phyloP scores from a whole-genome alignment of 1,139 yeast genomes.

The Scheffersomyces illinoinensis region DNA sequence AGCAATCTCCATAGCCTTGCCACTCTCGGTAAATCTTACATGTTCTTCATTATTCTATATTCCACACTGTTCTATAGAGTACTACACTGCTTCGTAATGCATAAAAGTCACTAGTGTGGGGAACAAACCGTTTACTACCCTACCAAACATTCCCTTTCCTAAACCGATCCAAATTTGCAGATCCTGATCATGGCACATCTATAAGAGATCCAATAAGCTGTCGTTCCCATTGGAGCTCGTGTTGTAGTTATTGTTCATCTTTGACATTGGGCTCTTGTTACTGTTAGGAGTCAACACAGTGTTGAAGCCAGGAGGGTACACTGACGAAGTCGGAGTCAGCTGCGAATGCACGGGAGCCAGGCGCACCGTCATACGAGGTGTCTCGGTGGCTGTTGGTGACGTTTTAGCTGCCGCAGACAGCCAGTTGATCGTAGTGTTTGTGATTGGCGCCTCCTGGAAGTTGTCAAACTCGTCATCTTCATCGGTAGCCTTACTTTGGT shows the following conservation, averaged over 20 bases:
- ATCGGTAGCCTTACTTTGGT: conserved; percentile 7
- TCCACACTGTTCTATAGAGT: too few relatives aligned
- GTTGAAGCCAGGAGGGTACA: conserved; percentile 33
- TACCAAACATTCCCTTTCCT: too few relatives aligned
- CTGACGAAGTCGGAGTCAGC: neutral
- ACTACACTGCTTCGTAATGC: too few relatives aligned
- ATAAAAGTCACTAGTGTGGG: too few relatives aligned
- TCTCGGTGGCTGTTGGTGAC: neutral
- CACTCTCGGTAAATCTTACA: too few relatives aligned
- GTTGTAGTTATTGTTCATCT: neutral
- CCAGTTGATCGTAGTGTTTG: conserved; percentile 20
- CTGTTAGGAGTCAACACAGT: conserved; percentile 15
- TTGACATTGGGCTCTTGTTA: neutral
- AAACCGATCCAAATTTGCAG: too few relatives aligned
- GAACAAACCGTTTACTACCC: too few relatives aligned
- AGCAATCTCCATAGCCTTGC: too few relatives aligned
- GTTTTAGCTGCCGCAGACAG: conserved; percentile 12
- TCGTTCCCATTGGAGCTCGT: neutral
- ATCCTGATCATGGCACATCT: neutral
- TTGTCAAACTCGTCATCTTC: conserved; percentile 35
- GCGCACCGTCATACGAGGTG: neutral
- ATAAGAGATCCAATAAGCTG: neutral
- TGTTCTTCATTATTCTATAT: too few relatives aligned
- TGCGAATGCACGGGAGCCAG: neutral
- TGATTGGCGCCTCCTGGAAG: conserved; percentile 26